phyloP scores from a whole-genome alignment of 2,329 filamentous ascomycete species.

The Diplodia corticola region DNA sequence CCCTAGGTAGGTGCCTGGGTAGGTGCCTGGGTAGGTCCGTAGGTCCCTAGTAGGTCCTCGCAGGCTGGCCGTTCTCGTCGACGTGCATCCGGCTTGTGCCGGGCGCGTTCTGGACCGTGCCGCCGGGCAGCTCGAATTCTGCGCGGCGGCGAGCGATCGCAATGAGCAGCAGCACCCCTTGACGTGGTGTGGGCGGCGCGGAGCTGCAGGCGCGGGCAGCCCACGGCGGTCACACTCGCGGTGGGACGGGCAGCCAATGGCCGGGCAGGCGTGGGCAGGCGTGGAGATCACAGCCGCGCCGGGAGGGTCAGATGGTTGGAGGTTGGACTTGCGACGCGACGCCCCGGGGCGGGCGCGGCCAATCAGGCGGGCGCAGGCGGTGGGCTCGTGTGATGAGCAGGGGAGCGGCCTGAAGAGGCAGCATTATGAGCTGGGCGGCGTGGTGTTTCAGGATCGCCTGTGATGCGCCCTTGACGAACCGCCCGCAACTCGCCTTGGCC shows the following conservation, averaged over 20 bases:
- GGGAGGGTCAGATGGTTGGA: constrained; percentile 13
- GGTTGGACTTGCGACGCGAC: neutral
- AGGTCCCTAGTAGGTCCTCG: too few species aligned
- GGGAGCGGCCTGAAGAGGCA: constrained; percentile 16
- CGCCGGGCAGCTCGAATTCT: neutral
- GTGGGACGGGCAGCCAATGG: constrained; percentile 4
- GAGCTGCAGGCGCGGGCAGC: constrained; percentile 7
- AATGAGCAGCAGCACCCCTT: constrained; percentile 4
- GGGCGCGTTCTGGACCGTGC: constrained; percentile 11
- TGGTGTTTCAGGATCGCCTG: constrained; percentile 14
- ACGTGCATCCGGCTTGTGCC: constrained; percentile 7
- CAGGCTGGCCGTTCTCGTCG: neutral
- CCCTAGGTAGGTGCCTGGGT: too few species aligned
- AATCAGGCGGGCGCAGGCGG: neutral
- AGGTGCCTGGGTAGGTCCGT: too few species aligned
- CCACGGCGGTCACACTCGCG: constrained; percentile 1
- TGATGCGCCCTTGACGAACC: constrained; percentile 4
- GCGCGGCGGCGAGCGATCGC: constrained; percentile 10
- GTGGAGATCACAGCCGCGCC: constrained; percentile 10
- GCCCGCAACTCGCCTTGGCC: neutral
- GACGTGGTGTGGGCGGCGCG: neutral
- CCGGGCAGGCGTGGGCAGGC: neutral
- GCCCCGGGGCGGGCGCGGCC: neutral
- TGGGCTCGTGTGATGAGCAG: constrained; percentile 17
- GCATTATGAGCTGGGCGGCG: neutral